These are phyloP conservation scores for Colletotrichum sp. DNA, from an alignment of 2,329 filamentous ascomycete genomes.

Conservation along the genomic window DNA sequence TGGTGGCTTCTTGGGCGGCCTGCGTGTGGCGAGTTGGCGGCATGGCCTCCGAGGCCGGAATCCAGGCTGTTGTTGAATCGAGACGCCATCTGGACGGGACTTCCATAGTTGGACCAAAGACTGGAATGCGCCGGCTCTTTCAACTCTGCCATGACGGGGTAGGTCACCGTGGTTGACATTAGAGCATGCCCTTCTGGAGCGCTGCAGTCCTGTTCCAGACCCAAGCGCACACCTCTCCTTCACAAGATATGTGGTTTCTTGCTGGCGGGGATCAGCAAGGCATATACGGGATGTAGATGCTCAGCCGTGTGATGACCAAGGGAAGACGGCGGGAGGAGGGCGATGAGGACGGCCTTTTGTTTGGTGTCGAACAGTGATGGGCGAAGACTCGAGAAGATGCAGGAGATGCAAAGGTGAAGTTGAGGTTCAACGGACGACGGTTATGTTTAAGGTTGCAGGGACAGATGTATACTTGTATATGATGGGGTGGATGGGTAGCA, in stretches of 20 bases:
- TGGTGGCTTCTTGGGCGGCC: conserved; percentile 56
- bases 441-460: conserved; percentile 43
- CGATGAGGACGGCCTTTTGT: background rate
- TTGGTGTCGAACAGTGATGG: background rate
- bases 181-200: conserved; percentile 49
- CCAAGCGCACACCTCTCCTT: conserved; percentile 20
- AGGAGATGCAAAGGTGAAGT: conserved; percentile 25
- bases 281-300: background rate
- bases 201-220: conserved; percentile 20
- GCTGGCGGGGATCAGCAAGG: conserved; percentile 12
- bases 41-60: conserved; percentile 49
- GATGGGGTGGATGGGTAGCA: conserved; percentile 35
- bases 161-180: conserved; percentile 67
- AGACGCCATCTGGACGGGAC: conserved; percentile 57
- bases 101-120: conserved; percentile 64
- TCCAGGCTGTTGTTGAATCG: conserved; percentile 58
- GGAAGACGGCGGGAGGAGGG: background rate
- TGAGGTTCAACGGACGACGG: conserved; percentile 31
- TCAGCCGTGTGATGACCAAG: background rate
- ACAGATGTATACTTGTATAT: conserved; percentile 53
- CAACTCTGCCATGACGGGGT: conserved; percentile 68
- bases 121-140: conserved; percentile 64
- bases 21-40: conserved; percentile 51
- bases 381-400: conserved; percentile 8
- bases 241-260: conserved; percentile 4